A percentile compares a stretch with the other conserved stretches of the same genome.
Evolutionary conservation across 768 basidiomycete species (phyloP).

Genomic region (Psilocybe azurescens): DNA sequence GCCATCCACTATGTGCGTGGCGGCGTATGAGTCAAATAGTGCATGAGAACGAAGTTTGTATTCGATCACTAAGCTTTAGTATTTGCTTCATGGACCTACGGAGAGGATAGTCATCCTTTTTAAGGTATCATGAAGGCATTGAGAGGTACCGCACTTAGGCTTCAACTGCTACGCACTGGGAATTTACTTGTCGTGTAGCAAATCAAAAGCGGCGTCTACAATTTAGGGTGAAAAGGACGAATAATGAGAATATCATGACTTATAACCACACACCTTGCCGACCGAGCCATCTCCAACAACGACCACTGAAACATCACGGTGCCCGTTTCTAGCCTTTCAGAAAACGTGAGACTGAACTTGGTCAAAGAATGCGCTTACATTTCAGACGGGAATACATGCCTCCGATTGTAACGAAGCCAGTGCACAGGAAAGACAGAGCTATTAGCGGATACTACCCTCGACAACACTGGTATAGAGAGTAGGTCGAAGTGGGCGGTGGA

Average conservation of each 20-base stretch:
- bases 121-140: neutral
- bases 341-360: no score
- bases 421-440: no score
- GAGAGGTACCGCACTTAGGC: neutral
- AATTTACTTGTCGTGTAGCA: neutral
- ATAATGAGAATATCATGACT: neutral
- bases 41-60: no score
- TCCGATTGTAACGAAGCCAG: no score
- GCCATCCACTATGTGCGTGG: neutral
- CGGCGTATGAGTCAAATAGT: no score
- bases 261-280: neutral
- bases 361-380: no score
- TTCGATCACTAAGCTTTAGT: neutral
- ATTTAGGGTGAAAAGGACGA: neutral
- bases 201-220: constrained; percentile 1
- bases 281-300: neutral
- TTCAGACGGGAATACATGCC: no score
- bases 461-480: no score
- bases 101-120: neutral
- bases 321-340: no score
- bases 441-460: no score
- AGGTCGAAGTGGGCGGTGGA: no score
- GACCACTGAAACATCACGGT: neutral
- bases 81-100: neutral
- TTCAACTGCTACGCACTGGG: neutral